Evolutionary conservation across 192 early-diverging fungal species (phyloP).

Genomic region (Endogone sp.): DNA sequence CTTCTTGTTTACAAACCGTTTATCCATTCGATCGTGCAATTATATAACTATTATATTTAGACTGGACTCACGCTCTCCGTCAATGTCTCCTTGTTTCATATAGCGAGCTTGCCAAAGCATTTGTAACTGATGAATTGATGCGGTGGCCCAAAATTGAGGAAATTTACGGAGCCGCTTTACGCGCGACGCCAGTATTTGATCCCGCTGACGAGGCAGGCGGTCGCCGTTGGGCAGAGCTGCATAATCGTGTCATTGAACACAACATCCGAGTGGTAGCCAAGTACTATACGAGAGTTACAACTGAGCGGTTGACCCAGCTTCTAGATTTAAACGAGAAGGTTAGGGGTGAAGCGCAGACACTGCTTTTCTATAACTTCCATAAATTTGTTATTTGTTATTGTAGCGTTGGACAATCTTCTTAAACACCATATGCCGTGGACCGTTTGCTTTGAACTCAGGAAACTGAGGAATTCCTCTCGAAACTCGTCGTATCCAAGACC

Average conservation of each 20-base stretch:
- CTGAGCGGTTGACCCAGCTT: constrained; percentile 83
- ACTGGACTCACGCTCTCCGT: no score
- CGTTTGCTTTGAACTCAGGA: constrained; percentile 49
- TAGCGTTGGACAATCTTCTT: not conserved
- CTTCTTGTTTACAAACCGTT: not conserved
- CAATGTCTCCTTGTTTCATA: constrained; percentile 9
- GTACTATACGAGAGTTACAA: constrained; percentile 90
- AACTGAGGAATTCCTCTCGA: constrained; percentile 88
- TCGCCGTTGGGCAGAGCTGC: constrained; percentile 78
- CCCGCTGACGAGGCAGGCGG: constrained; percentile 67
- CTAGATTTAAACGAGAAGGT: constrained; percentile 78
- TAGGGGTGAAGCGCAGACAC: constrained; percentile 6
- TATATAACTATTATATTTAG: no score
- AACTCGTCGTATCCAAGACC: constrained; percentile 90
- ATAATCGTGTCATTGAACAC: constrained; percentile 96
- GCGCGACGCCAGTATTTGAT: constrained; percentile 72
- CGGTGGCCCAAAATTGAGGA: constrained; percentile 94
- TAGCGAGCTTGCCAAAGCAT: constrained; percentile 82
- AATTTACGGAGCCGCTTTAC: constrained; percentile 76
- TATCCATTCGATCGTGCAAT: no score
- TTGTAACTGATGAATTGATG: constrained; percentile 91
- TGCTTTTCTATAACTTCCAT: no score
- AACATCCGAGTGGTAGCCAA: constrained; percentile 96
- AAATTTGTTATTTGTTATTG: not conserved
- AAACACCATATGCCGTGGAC: not conserved